Base-by-base conservation (phyloP, 257 asterid genomes). In the Scutellaria baicalensis region DNA sequence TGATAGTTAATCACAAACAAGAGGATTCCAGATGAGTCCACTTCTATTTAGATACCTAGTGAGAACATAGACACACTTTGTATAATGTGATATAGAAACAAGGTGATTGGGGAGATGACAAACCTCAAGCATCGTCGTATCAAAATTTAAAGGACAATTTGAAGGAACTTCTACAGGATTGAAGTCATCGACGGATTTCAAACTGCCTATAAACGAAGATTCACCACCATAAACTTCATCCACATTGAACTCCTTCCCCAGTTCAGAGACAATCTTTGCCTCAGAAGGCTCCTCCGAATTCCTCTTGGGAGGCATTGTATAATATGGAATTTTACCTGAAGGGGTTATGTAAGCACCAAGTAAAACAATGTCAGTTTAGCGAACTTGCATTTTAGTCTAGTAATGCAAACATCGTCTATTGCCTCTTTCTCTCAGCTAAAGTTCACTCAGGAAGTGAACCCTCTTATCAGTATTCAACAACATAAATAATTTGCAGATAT, bases 241-340 rank as follows among this genome's bases (percentile, higher is more conserved):
- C 3, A 85, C 84, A 48, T 88, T 77, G 52, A 91, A 89, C 71
- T 86, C 96, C 70, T 94, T 91, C 50, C 88, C 97, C 36, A 93
- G 81, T 77, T 87, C 92, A 1, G 93, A 17, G 31, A 94, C 93
- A 68, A 94, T 82, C 77, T 74, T 89, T 8, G 85, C 95, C 82
- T 89, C 97, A 8, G 91, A 81, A 69, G 85, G 87, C 61, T 77
- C 93, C 35, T 81, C 95, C 1, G 73, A 77, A 11, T 77, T 82
- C 82, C 97, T 83, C 57, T 75, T 49, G 8, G 97, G 97, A 75
- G 99, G 97, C 92, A 89, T 84, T 0, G 99, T 89, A 69, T 87
- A 94, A 75, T 83, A 94, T n/a, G 97, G 96, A 71, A 94, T 94
- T 88, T 94, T 94, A 77, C 99, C 99, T 93, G 89, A 72, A 62